Conservation (phyloP, 352 stramenopile species). For the Phytophthora cryptogea region DNA sequence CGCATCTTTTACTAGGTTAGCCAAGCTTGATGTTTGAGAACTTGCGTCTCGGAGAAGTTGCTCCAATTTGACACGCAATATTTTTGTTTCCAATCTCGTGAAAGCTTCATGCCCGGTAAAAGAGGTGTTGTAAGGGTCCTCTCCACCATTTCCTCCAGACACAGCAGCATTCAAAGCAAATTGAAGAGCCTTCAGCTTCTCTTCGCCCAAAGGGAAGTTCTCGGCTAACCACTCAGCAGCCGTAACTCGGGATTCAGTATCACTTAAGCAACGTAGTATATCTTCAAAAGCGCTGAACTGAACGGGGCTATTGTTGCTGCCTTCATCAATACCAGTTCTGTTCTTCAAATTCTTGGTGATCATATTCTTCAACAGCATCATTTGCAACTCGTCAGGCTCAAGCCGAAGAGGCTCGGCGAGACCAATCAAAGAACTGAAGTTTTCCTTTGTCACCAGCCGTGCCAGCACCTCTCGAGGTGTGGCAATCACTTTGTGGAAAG, state of each 20-base stretch:
- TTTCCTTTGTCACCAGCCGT: slow-evolving; percentile 47
- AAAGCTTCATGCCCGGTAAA: slow-evolving; percentile 46
- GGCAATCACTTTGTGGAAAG: slow-evolving; percentile 71
- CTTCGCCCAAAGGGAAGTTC: slow-evolving; percentile 40
- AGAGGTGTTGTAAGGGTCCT: slow-evolving; percentile 23
- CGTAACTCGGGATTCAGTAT: slow-evolving; percentile 50
- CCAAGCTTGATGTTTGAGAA: slow-evolving; percentile 21
- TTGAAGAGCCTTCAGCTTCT: slow-evolving; percentile 52
- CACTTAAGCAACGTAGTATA: slow-evolving; percentile 37
- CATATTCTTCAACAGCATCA: slow-evolving; percentile 77
- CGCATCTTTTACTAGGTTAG: slow-evolving; percentile 20
- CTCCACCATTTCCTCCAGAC: slow-evolving; percentile 5
- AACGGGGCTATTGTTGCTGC: background rate
- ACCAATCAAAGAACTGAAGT: slow-evolving; percentile 52
- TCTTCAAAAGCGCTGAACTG: slow-evolving; percentile 40
- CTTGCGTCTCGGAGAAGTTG: slow-evolving; percentile 34
- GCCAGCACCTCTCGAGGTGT: slow-evolving; percentile 64
- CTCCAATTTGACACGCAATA: slow-evolving; percentile 44
- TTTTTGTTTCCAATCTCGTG: slow-evolving; percentile 42
- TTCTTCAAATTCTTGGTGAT: slow-evolving; percentile 32
- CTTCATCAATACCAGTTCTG: background rate
- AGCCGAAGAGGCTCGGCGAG: slow-evolving; percentile 58
- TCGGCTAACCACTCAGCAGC: slow-evolving; percentile 60
- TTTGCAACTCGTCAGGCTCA: slow-evolving; percentile 71
- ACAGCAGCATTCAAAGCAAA: slow-evolving; percentile 41